phyloP scores from a whole-genome alignment of 352 stramenopile species.

The Elongisporangium senticosum region DNA sequence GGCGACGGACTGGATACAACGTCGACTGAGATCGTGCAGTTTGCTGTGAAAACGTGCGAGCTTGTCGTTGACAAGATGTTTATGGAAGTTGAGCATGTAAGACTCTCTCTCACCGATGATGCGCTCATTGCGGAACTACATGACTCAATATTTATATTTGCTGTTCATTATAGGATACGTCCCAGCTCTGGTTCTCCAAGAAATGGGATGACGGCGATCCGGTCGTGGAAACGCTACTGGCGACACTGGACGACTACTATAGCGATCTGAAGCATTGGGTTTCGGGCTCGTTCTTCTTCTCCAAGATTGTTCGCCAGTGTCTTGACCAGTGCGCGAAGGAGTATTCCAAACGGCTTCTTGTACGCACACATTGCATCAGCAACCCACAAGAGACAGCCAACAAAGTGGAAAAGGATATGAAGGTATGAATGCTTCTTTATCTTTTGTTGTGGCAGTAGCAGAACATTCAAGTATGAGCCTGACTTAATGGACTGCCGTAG shows the following conservation, averaged over 20 bases:
- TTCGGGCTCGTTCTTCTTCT: conserved; percentile 80
- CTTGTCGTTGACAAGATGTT: conserved; percentile 77
- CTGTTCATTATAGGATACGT: conserved; percentile 39
- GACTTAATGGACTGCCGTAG: conserved; percentile 7
- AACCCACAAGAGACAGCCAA: conserved; percentile 25
- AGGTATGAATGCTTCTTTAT: conserved; percentile 18
- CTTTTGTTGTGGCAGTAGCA: too few species aligned
- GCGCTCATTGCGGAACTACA: neutral
- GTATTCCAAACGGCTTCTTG: conserved; percentile 53
- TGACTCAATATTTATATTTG: neutral
- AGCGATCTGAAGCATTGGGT: conserved; percentile 70
- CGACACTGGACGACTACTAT: conserved; percentile 78
- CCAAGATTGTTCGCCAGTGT: conserved; percentile 65
- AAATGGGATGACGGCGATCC: conserved; percentile 76
- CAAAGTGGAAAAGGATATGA: conserved; percentile 56
- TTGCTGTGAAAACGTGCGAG: conserved; percentile 58
- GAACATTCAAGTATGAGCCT: neutral
- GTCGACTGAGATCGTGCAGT: conserved; percentile 75
- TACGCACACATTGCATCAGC: conserved; percentile 53
- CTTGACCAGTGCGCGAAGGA: conserved; percentile 63
- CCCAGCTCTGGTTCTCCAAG: conserved; percentile 72
- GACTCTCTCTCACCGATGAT: neutral
- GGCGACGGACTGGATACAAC: conserved; percentile 67
- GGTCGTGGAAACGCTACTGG: conserved; percentile 69
- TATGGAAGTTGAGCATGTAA: conserved; percentile 66